These are phyloP conservation scores for Acanthamoeba royreba DNA, from an alignment of 208 protist genomes.

Conservation along the genomic window DNA sequence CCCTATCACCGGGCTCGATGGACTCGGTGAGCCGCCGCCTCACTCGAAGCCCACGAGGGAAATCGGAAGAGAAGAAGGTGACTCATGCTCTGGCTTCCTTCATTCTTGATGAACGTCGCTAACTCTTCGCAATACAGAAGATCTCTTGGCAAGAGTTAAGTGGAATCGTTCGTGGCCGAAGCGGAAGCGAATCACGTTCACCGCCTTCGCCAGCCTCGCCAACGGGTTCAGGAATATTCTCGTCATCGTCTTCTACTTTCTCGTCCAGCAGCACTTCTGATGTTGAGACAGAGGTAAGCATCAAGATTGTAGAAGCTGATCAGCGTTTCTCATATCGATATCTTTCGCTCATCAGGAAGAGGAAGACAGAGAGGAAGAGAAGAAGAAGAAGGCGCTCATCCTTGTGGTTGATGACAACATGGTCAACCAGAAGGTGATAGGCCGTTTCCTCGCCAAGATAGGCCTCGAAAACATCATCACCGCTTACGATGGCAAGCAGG, in stretches of 20 bases:
- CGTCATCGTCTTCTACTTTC: neutral
- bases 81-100: no score
- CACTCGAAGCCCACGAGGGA: no score
- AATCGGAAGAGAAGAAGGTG: no score
- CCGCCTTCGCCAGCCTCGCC: neutral
- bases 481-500: neutral
- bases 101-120: no score
- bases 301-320: neutral
- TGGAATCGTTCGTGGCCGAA: neutral
- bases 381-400: slow-evolving; percentile 25
- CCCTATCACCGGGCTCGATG: no score
- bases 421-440: slow-evolving; percentile 12
- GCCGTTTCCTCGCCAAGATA: slow-evolving; percentile 14
- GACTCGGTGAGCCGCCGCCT: no score
- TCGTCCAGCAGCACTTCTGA: neutral
- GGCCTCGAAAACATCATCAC: slow-evolving; percentile 36
- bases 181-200: neutral
- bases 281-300: neutral
- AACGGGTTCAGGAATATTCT: neutral
- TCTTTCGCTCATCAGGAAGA: neutral
- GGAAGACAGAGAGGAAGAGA: neutral
- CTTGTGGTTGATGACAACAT: slow-evolving; percentile 22
- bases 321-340: no score
- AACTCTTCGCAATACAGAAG: no score
- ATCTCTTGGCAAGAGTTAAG: neutral